Evolutionary conservation across 2,329 filamentous ascomycete genomes (phyloP).

Genomic region (Penicillium capsulatum): DNA sequence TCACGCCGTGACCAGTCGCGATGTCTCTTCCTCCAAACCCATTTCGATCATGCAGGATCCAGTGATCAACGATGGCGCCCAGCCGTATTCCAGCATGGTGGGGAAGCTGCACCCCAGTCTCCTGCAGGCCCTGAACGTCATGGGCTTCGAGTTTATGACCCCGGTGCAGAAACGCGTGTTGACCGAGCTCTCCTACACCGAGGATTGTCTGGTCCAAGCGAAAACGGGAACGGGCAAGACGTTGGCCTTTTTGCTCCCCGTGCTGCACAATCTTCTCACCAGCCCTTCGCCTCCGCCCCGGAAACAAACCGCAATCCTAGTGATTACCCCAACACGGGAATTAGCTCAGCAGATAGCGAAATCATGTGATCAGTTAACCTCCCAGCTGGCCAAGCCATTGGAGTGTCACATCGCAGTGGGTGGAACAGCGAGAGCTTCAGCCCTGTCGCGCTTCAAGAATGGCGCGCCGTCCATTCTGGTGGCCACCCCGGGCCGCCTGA

Average conservation of each 20-base stretch:
- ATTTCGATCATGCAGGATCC: constrained; percentile 17
- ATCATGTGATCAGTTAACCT: constrained; percentile 43
- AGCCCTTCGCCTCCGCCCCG: constrained; percentile 23
- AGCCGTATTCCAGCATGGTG: constrained; percentile 32
- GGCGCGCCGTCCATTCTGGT: constrained; percentile 39
- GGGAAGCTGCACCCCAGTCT: constrained; percentile 34
- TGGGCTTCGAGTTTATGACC: constrained; percentile 45
- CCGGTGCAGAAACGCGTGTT: constrained; percentile 54
- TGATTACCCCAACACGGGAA: constrained; percentile 49
- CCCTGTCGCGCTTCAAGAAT: constrained; percentile 28
- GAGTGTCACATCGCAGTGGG: constrained; percentile 47
- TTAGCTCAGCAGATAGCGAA: constrained; percentile 50
- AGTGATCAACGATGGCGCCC: constrained; percentile 17
- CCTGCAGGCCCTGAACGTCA: constrained; percentile 30
- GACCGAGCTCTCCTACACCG: constrained; percentile 48
- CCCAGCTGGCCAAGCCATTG: constrained; percentile 35
- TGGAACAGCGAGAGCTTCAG: constrained; percentile 30
- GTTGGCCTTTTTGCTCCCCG: constrained; percentile 47
- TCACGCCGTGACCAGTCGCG: no score
- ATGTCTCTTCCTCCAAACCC: no score
- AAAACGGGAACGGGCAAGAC: constrained; percentile 52
- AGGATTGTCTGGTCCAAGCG: constrained; percentile 53
- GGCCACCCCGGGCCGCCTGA: constrained; percentile 47
- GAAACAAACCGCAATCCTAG: constrained; percentile 44
- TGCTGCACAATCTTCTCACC: constrained; percentile 44